A percentile compares a stretch with the other conserved stretches of the same genome.
Evolutionary conservation across 352 stramenopile species (phyloP).

Genomic region (Pythium scleroteichum): DNA sequence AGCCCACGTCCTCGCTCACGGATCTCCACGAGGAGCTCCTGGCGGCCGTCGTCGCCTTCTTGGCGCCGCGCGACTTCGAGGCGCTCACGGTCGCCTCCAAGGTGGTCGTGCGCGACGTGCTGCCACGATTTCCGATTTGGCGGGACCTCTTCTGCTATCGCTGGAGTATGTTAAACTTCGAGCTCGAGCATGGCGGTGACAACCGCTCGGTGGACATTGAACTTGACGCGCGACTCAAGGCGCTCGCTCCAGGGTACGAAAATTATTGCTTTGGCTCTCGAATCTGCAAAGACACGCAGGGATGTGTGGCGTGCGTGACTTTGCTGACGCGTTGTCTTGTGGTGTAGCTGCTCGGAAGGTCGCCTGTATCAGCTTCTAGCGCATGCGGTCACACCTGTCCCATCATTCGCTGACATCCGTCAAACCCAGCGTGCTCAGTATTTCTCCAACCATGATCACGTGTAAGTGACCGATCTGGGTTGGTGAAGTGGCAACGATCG

Average conservation of each 20-base stretch:
- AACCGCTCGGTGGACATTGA: conserved; percentile 7
- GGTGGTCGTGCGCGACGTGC: conserved; percentile 41
- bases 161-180: conserved; percentile 67
- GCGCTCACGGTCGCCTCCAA: conserved; percentile 50
- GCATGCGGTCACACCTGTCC: conserved; percentile 62
- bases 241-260: conserved; percentile 50
- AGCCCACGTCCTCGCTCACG: conserved; percentile 2
- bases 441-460: conserved; percentile 47
- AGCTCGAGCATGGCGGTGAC: conserved; percentile 38
- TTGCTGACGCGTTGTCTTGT: conserved; percentile 3
- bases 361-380: conserved; percentile 75
- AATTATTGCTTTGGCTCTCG: not conserved
- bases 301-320: conserved; percentile 2
- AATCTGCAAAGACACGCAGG: conserved; percentile 14
- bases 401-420: conserved; percentile 57
- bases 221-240: conserved; percentile 38
- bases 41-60: conserved; percentile 42
- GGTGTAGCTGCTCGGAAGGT: conserved; percentile 50
- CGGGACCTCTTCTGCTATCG: conserved; percentile 54
- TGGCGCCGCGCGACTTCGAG: conserved; percentile 54
- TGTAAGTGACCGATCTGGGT: conserved; percentile 29
- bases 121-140: conserved; percentile 66
- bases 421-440: conserved; percentile 42
- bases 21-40: conserved; percentile 60
- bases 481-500: not conserved